A percentile compares a stretch with the other conserved stretches of the same genome.
Conservation (phyloP, 139 green algal species). For the Parachlorella kessleri region DNA sequence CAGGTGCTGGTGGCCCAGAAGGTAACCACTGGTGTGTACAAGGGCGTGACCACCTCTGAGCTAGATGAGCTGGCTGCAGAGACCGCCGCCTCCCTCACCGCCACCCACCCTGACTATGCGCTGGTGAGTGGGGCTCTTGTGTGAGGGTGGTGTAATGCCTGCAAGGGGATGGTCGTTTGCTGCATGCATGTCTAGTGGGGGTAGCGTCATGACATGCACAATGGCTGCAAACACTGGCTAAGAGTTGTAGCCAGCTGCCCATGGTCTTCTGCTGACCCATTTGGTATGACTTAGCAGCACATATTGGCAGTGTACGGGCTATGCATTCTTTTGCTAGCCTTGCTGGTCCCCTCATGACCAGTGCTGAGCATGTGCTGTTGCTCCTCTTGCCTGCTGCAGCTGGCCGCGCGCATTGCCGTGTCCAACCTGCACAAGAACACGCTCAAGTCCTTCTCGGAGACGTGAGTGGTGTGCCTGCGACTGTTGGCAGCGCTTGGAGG, state of each 20-base stretch:
- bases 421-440: slow-evolving; percentile 99
- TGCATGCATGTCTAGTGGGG: background rate
- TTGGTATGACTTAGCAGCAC: no score
- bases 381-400: slow-evolving; percentile 62
- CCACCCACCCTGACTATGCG: slow-evolving; percentile 98
- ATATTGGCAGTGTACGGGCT: no score
- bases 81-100: slow-evolving; percentile 97
- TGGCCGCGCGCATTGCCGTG: slow-evolving; percentile 97
- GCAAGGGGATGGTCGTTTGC: background rate
- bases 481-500: no score
- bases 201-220: no score
- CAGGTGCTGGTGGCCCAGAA: slow-evolving; percentile 98
- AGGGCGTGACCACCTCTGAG: slow-evolving; percentile 96
- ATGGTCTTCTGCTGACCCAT: no score
- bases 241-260: no score
- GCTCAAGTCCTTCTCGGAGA: slow-evolving; percentile 95
- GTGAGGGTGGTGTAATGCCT: background rate
- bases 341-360: background rate
- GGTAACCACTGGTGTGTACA: slow-evolving; percentile 94
- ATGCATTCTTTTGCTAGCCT: no score
- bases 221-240: no score
- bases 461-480: slow-evolving; percentile 65
- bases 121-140: slow-evolving; percentile 77
- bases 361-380: background rate
- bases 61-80: slow-evolving; percentile 98